A percentile compares a stretch with the other conserved stretches of the same genome.
These are phyloP conservation scores for Aschersonia sp. DNA, from an alignment of 2,329 filamentous ascomycete species.

Conservation along the genomic window DNA sequence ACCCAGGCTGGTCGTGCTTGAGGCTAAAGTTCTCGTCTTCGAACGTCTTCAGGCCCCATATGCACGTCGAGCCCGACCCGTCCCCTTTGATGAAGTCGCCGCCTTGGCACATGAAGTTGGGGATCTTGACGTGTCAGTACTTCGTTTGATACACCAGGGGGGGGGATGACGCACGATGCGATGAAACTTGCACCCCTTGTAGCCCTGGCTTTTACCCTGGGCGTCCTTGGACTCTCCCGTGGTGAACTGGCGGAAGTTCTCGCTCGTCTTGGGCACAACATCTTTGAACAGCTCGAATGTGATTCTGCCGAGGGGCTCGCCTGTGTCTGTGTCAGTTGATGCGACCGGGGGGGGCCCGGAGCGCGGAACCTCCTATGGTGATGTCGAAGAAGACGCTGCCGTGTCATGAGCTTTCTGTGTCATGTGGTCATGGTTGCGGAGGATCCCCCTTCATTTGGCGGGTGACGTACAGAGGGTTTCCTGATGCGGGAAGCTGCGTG, in stretches of 20 bases:
- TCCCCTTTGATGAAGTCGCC: slow-evolving; percentile 92
- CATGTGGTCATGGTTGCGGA: background rate
- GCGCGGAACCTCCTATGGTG: slow-evolving; percentile 52
- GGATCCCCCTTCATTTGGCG: background rate
- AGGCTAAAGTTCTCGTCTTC: slow-evolving; percentile 79
- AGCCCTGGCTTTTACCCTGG: slow-evolving; percentile 70
- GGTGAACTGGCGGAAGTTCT: slow-evolving; percentile 96
- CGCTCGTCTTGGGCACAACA: slow-evolving; percentile 72
- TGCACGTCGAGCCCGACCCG: slow-evolving; percentile 75
- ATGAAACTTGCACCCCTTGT: slow-evolving; percentile 91
- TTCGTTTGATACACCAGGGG: background rate
- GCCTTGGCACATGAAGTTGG: slow-evolving; percentile 94
- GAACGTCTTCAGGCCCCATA: slow-evolving; percentile 77
- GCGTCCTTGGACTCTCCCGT: slow-evolving; percentile 80
- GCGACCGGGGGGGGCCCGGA: too few species aligned
- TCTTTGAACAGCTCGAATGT: slow-evolving; percentile 85
- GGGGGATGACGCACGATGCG: slow-evolving; percentile 52
- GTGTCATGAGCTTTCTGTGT: background rate
- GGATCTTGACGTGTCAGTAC: slow-evolving; percentile 46
- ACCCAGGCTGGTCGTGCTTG: slow-evolving; percentile 64
- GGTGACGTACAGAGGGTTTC: slow-evolving; percentile 30
- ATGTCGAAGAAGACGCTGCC: slow-evolving; percentile 60
- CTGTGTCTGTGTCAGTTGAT: slow-evolving; percentile 25
- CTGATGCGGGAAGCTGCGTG: slow-evolving; percentile 29
- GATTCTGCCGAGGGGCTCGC: slow-evolving; percentile 73